phyloP scores from a whole-genome alignment of 148 eudicot species.

The Silene conica region DNA sequence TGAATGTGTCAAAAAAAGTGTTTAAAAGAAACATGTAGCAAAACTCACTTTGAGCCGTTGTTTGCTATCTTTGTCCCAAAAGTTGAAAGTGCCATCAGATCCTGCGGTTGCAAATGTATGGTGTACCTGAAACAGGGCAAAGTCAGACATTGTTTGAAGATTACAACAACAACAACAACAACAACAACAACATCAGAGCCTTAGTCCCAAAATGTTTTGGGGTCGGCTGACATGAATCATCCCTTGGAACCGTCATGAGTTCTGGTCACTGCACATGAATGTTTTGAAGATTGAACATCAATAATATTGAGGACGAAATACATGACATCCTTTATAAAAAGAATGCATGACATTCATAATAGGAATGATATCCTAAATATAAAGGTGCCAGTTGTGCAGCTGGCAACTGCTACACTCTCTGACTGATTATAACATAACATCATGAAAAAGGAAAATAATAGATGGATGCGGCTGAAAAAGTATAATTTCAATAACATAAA shows the following conservation, averaged over 20 bases:
- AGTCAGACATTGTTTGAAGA: conserved; percentile 3
- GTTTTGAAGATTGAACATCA: neutral
- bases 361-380: conserved; percentile 3
- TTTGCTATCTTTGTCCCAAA: conserved; percentile 99
- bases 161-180: too few relatives aligned
- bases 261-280: too few relatives aligned
- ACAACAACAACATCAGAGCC: too few relatives aligned
- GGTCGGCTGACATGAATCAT: too few relatives aligned
- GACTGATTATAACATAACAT: too few relatives aligned
- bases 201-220: too few relatives aligned
- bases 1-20: neutral
- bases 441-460: neutral
- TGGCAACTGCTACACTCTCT: too few relatives aligned
- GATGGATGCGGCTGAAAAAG: neutral
- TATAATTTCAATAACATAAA: neutral
- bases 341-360: neutral
- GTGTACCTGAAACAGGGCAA: conserved; percentile 45
- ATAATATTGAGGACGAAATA: neutral
- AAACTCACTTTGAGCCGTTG: conserved; percentile 78
- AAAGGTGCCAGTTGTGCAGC: neutral
- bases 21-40: neutral
- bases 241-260: too few relatives aligned
- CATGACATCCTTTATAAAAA: neutral
- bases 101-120: conserved; percentile 95
- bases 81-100: conserved; percentile 90